Evolutionary conservation across 805 yeast genomes (phyloP).

Genomic region (Sugiyamaella smithiae): DNA sequence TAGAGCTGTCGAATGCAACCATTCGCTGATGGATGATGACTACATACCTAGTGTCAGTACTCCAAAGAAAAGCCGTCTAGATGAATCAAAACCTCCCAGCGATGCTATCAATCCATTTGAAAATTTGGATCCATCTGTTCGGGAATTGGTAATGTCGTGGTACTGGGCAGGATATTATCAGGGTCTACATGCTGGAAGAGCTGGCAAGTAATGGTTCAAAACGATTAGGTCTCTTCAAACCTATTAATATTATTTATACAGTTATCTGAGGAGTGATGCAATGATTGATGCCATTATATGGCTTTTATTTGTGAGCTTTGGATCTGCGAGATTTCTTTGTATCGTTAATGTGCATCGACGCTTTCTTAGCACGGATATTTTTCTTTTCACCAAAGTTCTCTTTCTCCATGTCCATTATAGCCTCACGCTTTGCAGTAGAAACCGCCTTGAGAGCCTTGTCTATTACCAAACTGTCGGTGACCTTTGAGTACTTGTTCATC

Average conservation of each 20-base stretch:
- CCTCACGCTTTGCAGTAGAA: constrained; percentile 83
- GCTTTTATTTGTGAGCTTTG: too few species aligned
- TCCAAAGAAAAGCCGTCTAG: too few species aligned
- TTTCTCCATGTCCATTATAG: constrained; percentile 88
- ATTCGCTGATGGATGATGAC: too few species aligned
- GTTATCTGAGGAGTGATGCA: too few species aligned
- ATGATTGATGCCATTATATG: too few species aligned
- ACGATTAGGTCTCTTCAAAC: too few species aligned
- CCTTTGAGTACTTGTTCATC: constrained; percentile 69
- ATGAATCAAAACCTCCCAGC: too few species aligned
- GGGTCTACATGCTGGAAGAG: constrained; percentile 23
- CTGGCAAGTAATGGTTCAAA: not conserved
- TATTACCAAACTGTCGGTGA: constrained; percentile 75
- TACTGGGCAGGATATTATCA: constrained; percentile 33
- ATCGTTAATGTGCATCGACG: too few species aligned
- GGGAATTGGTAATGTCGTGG: constrained; percentile 28
- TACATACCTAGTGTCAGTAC: too few species aligned
- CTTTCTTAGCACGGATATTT: constrained; percentile 49
- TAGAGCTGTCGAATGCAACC: too few species aligned
- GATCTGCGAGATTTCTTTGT: too few species aligned
- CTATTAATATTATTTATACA: too few species aligned
- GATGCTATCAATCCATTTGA: constrained; percentile 19
- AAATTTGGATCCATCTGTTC: constrained; percentile 21
- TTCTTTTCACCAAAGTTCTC: constrained; percentile 81
- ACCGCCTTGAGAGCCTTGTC: constrained; percentile 66